Percentiles rank a stretch among this genome's conserved stretches.
phyloP scores from a whole-genome alignment of 179 eudicot species.

The Beta lomatogona region DNA sequence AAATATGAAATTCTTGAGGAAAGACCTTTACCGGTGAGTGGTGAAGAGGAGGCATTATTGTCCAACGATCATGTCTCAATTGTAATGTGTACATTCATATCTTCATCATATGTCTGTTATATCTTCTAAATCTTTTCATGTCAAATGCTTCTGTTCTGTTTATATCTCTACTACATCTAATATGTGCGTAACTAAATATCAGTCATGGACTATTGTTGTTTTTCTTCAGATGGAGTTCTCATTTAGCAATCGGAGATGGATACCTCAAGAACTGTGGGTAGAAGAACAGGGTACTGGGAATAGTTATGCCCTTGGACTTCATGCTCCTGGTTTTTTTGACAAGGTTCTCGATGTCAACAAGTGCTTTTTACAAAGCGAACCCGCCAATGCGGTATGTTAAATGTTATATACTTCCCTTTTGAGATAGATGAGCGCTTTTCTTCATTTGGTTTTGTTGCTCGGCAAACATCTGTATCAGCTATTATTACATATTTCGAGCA shows the following conservation, averaged over 20 bases:
- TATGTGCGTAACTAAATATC: constrained; percentile 1
- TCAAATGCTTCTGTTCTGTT: neutral
- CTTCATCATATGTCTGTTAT: neutral
- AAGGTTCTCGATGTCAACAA: constrained; percentile 78
- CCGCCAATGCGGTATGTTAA: constrained; percentile 68
- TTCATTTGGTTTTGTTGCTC: neutral
- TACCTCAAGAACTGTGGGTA: constrained; percentile 55
- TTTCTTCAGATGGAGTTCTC: constrained; percentile 90
- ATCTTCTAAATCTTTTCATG: neutral
- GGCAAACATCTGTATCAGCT: neutral
- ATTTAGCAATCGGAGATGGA: constrained; percentile 68
- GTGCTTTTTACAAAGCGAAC: constrained; percentile 83
- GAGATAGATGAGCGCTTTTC: neutral
- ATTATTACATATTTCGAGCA: neutral
- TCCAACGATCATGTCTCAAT: neutral
- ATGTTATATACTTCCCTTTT: neutral
- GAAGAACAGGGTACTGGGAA: constrained; percentile 44
- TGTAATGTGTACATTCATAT: neutral
- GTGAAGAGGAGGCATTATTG: neutral
- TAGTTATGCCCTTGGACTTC: constrained; percentile 79
- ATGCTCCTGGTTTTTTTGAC: constrained; percentile 96
- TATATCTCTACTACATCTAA: neutral
- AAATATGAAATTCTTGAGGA: neutral
- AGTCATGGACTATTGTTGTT: constrained; percentile 9
- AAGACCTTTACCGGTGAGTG: neutral